phyloP scores from a whole-genome alignment of 257 asterid species.

The Datura wrightii region DNA sequence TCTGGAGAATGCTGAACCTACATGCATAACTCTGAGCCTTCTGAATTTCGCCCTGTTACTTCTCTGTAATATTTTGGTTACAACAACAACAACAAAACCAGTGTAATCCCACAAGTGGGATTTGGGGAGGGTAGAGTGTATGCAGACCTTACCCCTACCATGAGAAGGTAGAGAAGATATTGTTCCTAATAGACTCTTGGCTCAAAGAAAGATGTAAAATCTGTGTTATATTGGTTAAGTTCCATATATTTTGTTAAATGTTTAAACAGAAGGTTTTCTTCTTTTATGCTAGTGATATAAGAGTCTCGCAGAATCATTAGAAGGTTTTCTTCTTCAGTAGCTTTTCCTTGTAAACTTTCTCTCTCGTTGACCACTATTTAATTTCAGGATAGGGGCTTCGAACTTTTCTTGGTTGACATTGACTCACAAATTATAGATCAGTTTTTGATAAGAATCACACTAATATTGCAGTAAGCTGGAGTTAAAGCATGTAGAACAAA shows the following conservation, averaged over 20 bases:
- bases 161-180: too few relatives aligned
- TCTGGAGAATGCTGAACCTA: neutral
- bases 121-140: too few relatives aligned
- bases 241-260: neutral
- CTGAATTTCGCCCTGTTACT: neutral
- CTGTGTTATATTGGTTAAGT: neutral
- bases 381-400: neutral
- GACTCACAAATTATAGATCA: neutral
- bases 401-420: neutral
- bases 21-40: neutral
- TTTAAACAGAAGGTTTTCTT: neutral
- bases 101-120: too few relatives aligned
- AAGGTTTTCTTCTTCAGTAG: neutral
- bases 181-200: too few relatives aligned
- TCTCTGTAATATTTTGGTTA: neutral
- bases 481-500: neutral
- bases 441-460: neutral
- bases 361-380: neutral
- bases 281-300: neutral
- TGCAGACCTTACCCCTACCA: too few relatives aligned
- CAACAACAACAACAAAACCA: too few relatives aligned
- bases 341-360: neutral
- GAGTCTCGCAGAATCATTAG: neutral
- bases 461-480: neutral
- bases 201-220: too few relatives aligned